A percentile compares a stretch with the other conserved stretches of the same genome.
Evolutionary conservation across 2,329 filamentous ascomycete species (phyloP).

Genomic region (Raffaelea arxii): DNA sequence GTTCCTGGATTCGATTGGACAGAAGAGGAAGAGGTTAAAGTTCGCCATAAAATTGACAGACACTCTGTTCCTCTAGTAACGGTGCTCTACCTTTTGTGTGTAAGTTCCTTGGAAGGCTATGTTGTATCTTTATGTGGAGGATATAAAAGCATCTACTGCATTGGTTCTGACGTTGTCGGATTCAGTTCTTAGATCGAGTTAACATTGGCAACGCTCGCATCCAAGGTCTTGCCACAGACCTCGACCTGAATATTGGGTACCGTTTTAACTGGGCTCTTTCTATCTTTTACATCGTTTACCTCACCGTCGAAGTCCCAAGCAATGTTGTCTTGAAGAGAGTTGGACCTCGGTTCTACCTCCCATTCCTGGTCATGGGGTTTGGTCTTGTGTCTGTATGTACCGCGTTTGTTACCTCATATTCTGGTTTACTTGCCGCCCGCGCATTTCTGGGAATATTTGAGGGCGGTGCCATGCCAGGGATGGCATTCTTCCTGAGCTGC

Average conservation of each 20-base stretch:
- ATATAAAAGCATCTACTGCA: background rate
- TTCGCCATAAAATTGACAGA: slow-evolving; percentile 43
- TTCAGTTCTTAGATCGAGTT: slow-evolving; percentile 19
- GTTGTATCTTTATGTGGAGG: background rate
- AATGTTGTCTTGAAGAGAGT: slow-evolving; percentile 45
- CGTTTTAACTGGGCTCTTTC: slow-evolving; percentile 49
- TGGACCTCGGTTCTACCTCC: slow-evolving; percentile 42
- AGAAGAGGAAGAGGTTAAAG: slow-evolving; percentile 34
- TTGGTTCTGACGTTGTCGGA: background rate
- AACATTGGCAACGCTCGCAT: slow-evolving; percentile 48
- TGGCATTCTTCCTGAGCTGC: slow-evolving; percentile 45
- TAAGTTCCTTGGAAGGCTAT: slow-evolving; percentile 24
- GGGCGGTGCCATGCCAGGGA: slow-evolving; percentile 47
- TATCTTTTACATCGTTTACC: slow-evolving; percentile 49
- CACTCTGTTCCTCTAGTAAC: slow-evolving; percentile 42
- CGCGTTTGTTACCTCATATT: slow-evolving; percentile 39
- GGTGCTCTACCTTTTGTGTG: slow-evolving; percentile 42
- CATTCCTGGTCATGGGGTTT: slow-evolving; percentile 43
- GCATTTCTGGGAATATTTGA: slow-evolving; percentile 44
- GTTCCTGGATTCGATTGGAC: slow-evolving; percentile 31
- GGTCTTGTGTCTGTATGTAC: slow-evolving; percentile 44
- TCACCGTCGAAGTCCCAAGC: slow-evolving; percentile 44
- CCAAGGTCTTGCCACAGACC: slow-evolving; percentile 39
- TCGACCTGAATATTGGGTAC: slow-evolving; percentile 25
- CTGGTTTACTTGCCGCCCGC: slow-evolving; percentile 35